phyloP scores from a whole-genome alignment of 1,284 basidiomycete genomes.

The Cryptococcus neoformans region DNA sequence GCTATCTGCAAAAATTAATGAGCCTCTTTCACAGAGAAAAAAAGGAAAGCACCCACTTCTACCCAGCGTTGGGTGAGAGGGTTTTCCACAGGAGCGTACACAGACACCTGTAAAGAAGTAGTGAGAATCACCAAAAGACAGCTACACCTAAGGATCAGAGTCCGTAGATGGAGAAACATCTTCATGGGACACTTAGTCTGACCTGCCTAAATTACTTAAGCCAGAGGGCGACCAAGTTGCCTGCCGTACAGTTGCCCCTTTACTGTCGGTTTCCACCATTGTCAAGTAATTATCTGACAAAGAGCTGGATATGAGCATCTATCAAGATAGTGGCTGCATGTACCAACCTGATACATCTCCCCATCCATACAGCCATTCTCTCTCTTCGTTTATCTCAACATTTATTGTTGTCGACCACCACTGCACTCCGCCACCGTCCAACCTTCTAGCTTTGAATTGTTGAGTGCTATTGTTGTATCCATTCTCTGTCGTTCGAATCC shows the following conservation, averaged over 20 bases:
- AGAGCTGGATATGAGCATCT: too few relatives aligned
- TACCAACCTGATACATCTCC: too few relatives aligned
- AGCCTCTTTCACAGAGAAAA: neutral
- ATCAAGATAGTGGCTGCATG: too few relatives aligned
- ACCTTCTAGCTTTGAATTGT: constrained; percentile 12
- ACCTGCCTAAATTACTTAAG: constrained; percentile 32
- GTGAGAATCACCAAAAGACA: constrained; percentile 32
- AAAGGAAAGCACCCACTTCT: neutral
- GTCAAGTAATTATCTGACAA: too few relatives aligned
- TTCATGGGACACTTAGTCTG: constrained; percentile 6
- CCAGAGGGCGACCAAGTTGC: constrained; percentile 44
- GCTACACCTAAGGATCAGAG: constrained; percentile 14
- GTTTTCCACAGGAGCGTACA: constrained; percentile 24
- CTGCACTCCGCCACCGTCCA: constrained; percentile 28
- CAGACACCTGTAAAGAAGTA: constrained; percentile 26
- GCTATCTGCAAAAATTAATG: constrained; percentile 19
- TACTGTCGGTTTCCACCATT: constrained; percentile 1
- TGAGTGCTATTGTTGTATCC: neutral
- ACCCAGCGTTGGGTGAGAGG: neutral
- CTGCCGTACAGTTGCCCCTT: constrained; percentile 24
- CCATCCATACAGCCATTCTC: constrained; percentile 1
- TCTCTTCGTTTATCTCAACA: constrained; percentile 14
- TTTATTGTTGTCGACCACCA: constrained; percentile 30
- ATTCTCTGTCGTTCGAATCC: neutral
- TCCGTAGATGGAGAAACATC: neutral